Evolutionary conservation across 2,329 filamentous ascomycete genomes (phyloP).

Genomic region (Alternaria novae-zelandiae): DNA sequence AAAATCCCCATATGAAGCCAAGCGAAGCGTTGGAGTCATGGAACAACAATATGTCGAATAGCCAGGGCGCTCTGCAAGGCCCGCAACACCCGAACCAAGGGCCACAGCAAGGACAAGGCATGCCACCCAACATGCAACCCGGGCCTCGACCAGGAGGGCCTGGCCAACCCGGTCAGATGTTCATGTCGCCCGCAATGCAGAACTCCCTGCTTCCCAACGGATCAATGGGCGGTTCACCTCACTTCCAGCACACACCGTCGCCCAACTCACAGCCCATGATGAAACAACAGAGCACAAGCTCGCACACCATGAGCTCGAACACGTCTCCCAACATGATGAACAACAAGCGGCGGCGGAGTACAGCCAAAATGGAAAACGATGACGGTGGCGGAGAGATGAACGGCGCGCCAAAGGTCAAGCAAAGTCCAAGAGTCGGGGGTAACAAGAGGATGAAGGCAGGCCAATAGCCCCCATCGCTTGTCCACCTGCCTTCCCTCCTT

Average conservation of each 20-base stretch:
- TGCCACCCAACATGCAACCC: constrained; percentile 42
- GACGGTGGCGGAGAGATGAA: constrained; percentile 52
- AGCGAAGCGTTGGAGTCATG: constrained; percentile 62
- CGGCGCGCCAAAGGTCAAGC: constrained; percentile 57
- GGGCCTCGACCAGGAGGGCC: constrained; percentile 41
- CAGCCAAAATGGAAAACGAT: constrained; percentile 65
- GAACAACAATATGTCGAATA: constrained; percentile 52
- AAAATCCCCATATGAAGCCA: constrained; percentile 60
- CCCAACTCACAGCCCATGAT: constrained; percentile 60
- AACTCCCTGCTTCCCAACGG: constrained; percentile 60
- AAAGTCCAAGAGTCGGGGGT: constrained; percentile 53
- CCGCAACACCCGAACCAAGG: constrained; percentile 18
- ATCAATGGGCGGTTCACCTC: constrained; percentile 58
- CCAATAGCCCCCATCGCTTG: constrained; percentile 17
- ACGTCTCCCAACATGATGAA: constrained; percentile 68
- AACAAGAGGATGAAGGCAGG: constrained; percentile 45
- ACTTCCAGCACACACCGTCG: constrained; percentile 54
- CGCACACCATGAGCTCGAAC: constrained; percentile 62
- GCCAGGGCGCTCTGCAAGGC: constrained; percentile 20
- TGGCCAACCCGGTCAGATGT: constrained; percentile 47
- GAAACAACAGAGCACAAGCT: constrained; percentile 63
- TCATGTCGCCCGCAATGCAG: constrained; percentile 64
- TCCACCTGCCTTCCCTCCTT: not conserved
- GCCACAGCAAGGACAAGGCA: constrained; percentile 33
- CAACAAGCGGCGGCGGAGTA: constrained; percentile 66